Percentiles rank a stretch among this genome's conserved stretches.
Conservation (phyloP, 768 basidiomycete genomes). For the Pluteus cervinus region DNA sequence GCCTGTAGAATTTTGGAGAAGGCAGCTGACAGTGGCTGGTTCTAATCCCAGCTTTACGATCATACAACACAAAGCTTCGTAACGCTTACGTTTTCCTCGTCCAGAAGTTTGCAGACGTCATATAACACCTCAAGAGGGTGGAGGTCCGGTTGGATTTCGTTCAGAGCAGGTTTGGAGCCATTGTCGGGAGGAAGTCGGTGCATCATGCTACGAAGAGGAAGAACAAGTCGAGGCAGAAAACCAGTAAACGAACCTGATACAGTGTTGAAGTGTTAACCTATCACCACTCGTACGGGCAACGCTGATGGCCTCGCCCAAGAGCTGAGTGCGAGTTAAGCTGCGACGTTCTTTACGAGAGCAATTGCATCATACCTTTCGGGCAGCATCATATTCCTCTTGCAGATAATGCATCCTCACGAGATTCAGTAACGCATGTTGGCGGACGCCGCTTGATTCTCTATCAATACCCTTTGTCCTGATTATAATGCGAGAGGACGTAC, state of each 20-base stretch:
- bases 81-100: conserved; percentile 50
- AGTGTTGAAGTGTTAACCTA: conserved; percentile 68
- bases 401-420: conserved; percentile 75
- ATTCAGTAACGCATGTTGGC: conserved; percentile 76
- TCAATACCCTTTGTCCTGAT: background rate
- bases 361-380: conserved; percentile 45
- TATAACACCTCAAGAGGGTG: conserved; percentile 73
- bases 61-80: background rate
- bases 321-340: conserved; percentile 30
- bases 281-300: conserved; percentile 73
- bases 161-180: conserved; percentile 45
- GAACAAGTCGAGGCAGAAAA: conserved; percentile 2
- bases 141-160: conserved; percentile 70
- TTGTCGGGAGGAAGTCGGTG: conserved; percentile 59
- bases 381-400: conserved; percentile 60
- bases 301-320: conserved; percentile 70
- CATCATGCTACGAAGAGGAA: conserved; percentile 42
- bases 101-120: conserved; percentile 73
- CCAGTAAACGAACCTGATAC: conserved; percentile 50
- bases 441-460: conserved; percentile 48
- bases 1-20: conserved; percentile 68
- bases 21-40: conserved; percentile 63
- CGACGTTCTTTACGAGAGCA: background rate
- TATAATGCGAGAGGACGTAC: conserved; percentile 34
- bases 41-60: conserved; percentile 28